Percentiles rank a stretch among this genome's conserved stretches.
phyloP scores from a whole-genome alignment of 352 stramenopile species.

The Phytopythium boreale region DNA sequence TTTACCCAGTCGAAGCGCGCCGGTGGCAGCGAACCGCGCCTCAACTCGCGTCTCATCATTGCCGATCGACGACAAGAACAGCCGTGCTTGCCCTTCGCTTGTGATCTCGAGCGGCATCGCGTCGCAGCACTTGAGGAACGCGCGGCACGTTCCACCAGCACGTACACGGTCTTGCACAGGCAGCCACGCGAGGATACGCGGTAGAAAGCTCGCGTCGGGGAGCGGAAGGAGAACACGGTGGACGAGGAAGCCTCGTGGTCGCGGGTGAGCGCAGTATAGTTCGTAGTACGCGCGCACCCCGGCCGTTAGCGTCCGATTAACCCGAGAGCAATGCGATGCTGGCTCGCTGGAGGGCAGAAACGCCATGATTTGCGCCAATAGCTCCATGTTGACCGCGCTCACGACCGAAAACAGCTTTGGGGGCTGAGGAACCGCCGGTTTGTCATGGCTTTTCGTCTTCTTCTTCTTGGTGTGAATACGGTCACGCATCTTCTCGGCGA shows the following conservation, averaged over 20 bases:
- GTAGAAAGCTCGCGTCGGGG: conserved; percentile 9
- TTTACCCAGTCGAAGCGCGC: neutral
- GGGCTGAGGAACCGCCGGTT: conserved; percentile 1
- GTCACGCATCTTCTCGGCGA: conserved; percentile 28
- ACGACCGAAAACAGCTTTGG: conserved; percentile 23
- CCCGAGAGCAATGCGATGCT: conserved; percentile 18
- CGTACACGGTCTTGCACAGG: conserved; percentile 23
- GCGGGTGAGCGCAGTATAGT: conserved; percentile 30
- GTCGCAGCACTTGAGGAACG: conserved; percentile 27
- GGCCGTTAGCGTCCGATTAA: conserved; percentile 31
- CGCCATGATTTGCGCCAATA: conserved; percentile 32
- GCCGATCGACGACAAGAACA: conserved; percentile 17
- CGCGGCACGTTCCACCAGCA: conserved; percentile 22
- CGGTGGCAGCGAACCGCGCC: neutral
- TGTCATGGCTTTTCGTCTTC: conserved; percentile 2
- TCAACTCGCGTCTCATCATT: neutral
- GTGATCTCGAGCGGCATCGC: conserved; percentile 25
- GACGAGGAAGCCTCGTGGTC: conserved; percentile 31
- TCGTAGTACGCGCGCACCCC: conserved; percentile 39
- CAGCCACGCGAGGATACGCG: conserved; percentile 25
- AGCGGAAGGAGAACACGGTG: conserved; percentile 22
- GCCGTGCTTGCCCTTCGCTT: neutral
- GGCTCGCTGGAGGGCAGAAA: conserved; percentile 35
- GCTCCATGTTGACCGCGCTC: conserved; percentile 12
- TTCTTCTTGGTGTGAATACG: conserved; percentile 32